Evolutionary conservation across 2,329 filamentous ascomycete genomes (phyloP).

Genomic region (Intubia oerlemansii): DNA sequence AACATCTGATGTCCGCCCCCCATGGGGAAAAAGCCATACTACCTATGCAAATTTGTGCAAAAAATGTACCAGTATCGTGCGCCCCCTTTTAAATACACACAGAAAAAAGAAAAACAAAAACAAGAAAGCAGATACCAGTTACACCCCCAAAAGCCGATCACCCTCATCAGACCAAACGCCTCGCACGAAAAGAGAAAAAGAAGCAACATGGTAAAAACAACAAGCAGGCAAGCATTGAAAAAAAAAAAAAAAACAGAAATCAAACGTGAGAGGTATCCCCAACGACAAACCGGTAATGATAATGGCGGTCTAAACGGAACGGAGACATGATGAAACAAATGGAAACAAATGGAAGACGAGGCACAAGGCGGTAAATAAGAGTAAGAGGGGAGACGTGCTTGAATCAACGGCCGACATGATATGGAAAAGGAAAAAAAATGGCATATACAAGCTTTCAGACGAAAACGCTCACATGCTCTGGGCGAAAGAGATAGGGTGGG

Average conservation of each 20-base stretch:
- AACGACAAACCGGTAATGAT: neutral
- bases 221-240: neutral
- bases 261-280: no score
- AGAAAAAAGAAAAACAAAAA: neutral
- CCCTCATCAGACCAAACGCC: no score
- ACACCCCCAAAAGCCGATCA: no score
- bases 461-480: no score
- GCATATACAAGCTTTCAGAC: no score
- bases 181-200: neutral
- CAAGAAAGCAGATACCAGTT: neutral
- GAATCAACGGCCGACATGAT: neutral
- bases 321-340: neutral
- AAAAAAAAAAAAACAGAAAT: neutral
- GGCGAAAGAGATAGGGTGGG: no score
- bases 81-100: no score
- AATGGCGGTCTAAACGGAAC: neutral
- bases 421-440: no score
- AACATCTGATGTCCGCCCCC: no score
- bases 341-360: neutral
- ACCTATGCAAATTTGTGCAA: no score
- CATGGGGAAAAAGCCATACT: no score
- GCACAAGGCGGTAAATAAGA: neutral
- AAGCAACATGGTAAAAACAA: neutral
- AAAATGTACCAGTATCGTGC: no score
- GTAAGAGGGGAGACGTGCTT: neutral